Conservation (phyloP, 371 early-diverging fungal species). For the Massospora cicadina region DNA sequence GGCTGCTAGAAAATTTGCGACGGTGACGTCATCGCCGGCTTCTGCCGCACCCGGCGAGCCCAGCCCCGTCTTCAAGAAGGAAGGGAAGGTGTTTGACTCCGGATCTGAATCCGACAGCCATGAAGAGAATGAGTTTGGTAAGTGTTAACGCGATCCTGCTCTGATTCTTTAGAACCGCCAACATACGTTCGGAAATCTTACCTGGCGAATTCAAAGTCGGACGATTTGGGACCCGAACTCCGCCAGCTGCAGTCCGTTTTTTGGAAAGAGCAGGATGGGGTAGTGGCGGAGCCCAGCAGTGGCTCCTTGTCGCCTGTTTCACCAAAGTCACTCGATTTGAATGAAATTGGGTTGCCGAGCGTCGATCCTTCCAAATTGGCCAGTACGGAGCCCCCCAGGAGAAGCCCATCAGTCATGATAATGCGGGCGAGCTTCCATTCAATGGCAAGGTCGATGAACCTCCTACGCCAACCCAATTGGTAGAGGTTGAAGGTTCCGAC, state of each 20-base stretch:
- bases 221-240: neutral
- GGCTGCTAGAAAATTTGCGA: conserved; percentile 2
- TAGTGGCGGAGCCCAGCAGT: too few species aligned
- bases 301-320: neutral
- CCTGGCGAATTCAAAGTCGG: neutral
- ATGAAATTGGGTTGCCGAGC: neutral
- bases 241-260: neutral
- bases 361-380: neutral
- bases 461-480: too few species aligned
- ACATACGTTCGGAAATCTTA: neutral
- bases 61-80: neutral
- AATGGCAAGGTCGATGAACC: too few species aligned
- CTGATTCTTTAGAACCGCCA: neutral
- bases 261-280: neutral
- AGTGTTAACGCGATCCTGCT: neutral
- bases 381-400: too few species aligned
- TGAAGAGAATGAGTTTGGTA: conserved; percentile 12
- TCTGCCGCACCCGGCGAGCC: neutral
- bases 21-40: neutral
- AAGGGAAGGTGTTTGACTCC: neutral
- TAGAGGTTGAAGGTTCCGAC: too few species aligned
- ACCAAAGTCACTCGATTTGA: neutral
- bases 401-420: too few species aligned
- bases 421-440: too few species aligned
- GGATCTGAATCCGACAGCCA: neutral